Evolutionary conservation across 2,329 filamentous ascomycete species (phyloP), one percentile per base, ranked within the genome.

Genomic region (Fusarium subglutinans): DNA sequence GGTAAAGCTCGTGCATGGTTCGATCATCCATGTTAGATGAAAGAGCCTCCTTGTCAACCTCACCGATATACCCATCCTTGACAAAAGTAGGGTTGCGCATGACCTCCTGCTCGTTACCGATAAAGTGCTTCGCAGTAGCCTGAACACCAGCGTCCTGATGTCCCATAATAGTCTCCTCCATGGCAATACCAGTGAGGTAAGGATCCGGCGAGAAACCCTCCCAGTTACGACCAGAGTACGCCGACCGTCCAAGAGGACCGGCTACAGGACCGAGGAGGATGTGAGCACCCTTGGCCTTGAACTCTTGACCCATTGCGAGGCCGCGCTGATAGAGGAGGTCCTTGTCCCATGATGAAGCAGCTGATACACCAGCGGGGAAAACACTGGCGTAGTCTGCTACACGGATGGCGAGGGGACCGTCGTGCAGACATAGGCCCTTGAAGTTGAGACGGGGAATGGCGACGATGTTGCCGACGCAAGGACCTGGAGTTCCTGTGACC

Each of bases 271-370:
- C 78, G 33, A 95, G 86, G 73, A 90, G 89, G 35, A 94, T 85
- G 79, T 95, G 92, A 28, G 93, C 87, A 65, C 93, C 93, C 83
- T 95, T 95, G 72, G 83, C 90, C 75, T 87, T 89, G 80, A 93
- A 91, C 81, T 96, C 93, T 55, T 79, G 50, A 24, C 83, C 85
- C 83, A 87, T 84, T 55, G 83, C 84, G 18, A 70, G 59, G 28
- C 78, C 94, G 58, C 94, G 89, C 64, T 88, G 85, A 79, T 91
- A 91, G 72, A 93, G 90, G 30, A 96, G 87, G 18, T 88, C 83
- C 72, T 90, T 91, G 81, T 96, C 93, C 92, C 93, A 97, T 43
- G 76, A 73, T 6, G 79, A 81, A 11, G 84, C 84, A 30, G 93
- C 89, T 66, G 93, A 93, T 55, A 94, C 86, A 70, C 92, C 93